Evolutionary conservation across 768 basidiomycete species (phyloP).

Genomic region (Lentinula guzmanii): DNA sequence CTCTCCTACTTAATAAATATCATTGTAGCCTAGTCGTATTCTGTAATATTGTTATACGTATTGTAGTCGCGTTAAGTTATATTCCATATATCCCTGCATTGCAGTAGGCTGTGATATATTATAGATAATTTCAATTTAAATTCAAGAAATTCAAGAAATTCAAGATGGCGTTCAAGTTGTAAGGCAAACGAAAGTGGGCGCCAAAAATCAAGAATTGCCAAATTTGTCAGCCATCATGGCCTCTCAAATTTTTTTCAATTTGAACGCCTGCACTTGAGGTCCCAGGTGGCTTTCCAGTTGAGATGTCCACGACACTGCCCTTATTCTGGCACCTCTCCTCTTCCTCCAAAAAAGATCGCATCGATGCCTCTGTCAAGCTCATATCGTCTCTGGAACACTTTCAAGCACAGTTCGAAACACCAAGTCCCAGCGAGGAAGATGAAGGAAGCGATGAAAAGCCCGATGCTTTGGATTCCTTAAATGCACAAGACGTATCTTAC

Average conservation of each 20-base stretch:
- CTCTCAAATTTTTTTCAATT: not conserved
- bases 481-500: conserved; percentile 91
- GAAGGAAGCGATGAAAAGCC: conserved; percentile 38
- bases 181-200: not conserved
- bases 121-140: no score
- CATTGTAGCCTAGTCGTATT: not conserved
- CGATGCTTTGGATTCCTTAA: conserved; percentile 56
- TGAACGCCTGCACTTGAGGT: not conserved
- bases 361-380: conserved; percentile 84
- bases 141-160: no score
- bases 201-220: not conserved
- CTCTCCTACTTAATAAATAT: not conserved
- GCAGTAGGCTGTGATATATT: no score
- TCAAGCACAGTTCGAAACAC: conserved; percentile 54
- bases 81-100: not conserved
- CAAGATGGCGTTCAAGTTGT: no score
- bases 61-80: not conserved
- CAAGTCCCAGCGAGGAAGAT: conserved; percentile 40
- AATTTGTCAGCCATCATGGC: not conserved
- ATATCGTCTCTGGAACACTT: conserved; percentile 79
- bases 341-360: conserved; percentile 66
- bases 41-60: not conserved
- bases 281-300: not conserved
- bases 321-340: conserved; percentile 94
- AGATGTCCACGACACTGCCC: conserved; percentile 83